phyloP scores from a whole-genome alignment of 306 rosid genomes.

The Trifolium pratense region DNA sequence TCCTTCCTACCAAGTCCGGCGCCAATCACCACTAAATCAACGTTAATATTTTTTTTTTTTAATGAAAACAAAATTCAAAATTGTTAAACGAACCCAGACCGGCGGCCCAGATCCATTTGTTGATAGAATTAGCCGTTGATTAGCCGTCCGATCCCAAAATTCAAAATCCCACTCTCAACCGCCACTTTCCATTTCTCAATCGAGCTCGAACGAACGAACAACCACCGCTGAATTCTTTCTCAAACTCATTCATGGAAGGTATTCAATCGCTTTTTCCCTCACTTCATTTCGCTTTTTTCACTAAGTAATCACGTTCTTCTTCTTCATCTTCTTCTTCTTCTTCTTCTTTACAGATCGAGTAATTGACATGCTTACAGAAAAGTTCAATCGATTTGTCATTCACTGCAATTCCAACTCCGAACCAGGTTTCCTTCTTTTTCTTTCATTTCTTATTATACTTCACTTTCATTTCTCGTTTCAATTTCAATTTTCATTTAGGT shows the following conservation, averaged over 20 bases:
- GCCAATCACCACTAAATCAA: too few species aligned
- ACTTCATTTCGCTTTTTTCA: background rate
- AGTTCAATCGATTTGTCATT: constrained; percentile 35
- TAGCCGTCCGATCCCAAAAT: constrained; percentile 32
- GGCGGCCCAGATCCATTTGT: too few species aligned
- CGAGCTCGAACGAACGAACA: background rate
- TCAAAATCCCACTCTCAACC: constrained; percentile 31
- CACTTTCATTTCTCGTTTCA: background rate
- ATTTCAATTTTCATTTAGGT: background rate
- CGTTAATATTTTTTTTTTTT: too few species aligned
- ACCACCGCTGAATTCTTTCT: background rate
- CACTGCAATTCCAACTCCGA: constrained; percentile 43
- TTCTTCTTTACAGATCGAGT: constrained; percentile 47
- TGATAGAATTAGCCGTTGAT: constrained; percentile 58
- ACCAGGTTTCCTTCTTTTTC: constrained; percentile 44
- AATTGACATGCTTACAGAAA: constrained; percentile 45
- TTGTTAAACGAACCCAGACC: too few species aligned
- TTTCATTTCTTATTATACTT: background rate
- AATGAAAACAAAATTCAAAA: too few species aligned
- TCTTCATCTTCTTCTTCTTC: background rate
- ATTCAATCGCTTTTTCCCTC: constrained; percentile 34
- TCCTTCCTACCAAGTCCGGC: too few species aligned
- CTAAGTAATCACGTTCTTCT: background rate
- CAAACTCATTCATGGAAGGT: constrained; percentile 68
- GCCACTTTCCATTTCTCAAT: too few species aligned